A percentile compares a stretch with the other conserved stretches of the same genome.
These are phyloP conservation scores for Xylariaceae sp. DNA, from an alignment of 2,329 filamentous ascomycete species.

Conservation along the genomic window DNA sequence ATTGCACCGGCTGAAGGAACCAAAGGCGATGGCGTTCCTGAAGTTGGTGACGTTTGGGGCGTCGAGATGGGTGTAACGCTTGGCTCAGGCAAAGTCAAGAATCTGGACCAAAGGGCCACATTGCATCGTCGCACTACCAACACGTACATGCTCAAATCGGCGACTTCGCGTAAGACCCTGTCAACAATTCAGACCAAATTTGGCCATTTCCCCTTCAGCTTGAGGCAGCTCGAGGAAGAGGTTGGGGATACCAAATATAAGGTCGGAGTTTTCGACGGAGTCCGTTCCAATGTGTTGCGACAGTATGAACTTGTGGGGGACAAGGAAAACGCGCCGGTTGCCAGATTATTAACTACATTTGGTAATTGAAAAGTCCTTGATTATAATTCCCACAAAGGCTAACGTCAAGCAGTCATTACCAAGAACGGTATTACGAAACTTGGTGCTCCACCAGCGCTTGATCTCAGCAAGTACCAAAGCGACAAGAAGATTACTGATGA, in stretches of 20 bases:
- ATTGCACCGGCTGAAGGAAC: constrained; percentile 78
- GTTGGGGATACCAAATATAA: constrained; percentile 69
- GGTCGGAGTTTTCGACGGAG: constrained; percentile 92
- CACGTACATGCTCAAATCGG: constrained; percentile 90
- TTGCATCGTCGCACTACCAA: constrained; percentile 89
- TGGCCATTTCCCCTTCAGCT: constrained; percentile 93
- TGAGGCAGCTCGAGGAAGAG: constrained; percentile 95
- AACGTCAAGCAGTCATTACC: constrained; percentile 67
- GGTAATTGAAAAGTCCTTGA: constrained; percentile 50
- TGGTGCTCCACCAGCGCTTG: constrained; percentile 68
- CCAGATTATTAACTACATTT: constrained; percentile 82
- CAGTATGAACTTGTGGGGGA: constrained; percentile 96
- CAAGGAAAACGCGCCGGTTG: constrained; percentile 81
- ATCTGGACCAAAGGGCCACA: constrained; percentile 78
- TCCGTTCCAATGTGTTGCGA: constrained; percentile 84
- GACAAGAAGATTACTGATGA: constrained; percentile 98
- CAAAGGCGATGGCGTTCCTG: constrained; percentile 85
- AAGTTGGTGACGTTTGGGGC: constrained; percentile 93
- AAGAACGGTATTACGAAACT: constrained; percentile 95
- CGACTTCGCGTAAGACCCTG: constrained; percentile 84
- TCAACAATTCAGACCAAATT: constrained; percentile 98
- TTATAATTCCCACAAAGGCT: constrained; percentile 16
- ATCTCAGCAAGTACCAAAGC: constrained; percentile 79
- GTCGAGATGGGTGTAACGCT: constrained; percentile 92
- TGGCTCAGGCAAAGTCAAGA: constrained; percentile 93